phyloP scores from a whole-genome alignment of 139 green algal species.

The Closterium sp. region DNA sequence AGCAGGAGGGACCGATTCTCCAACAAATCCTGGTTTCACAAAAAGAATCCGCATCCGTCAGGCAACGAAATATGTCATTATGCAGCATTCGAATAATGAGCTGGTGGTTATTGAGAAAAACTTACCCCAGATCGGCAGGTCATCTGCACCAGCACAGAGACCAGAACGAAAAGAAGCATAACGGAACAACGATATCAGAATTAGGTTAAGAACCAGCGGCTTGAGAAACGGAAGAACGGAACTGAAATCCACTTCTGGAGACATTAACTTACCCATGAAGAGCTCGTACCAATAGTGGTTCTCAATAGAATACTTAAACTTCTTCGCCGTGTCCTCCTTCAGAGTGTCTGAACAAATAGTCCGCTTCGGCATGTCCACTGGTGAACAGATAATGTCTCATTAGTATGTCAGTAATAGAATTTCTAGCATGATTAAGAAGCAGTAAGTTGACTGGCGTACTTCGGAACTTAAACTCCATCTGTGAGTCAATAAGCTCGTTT shows the following conservation, averaged over 20 bases:
- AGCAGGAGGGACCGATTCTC: slow-evolving; percentile 50
- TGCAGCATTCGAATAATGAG: neutral
- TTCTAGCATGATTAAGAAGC: neutral
- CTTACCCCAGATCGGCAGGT: slow-evolving; percentile 89
- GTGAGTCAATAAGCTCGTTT: slow-evolving; percentile 92
- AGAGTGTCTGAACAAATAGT: slow-evolving; percentile 74
- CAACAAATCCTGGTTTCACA: slow-evolving; percentile 69
- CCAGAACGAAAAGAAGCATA: neutral
- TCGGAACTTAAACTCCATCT: slow-evolving; percentile 84
- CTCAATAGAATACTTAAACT: slow-evolving; percentile 77
- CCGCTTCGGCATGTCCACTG: slow-evolving; percentile 67
- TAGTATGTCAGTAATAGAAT: neutral
- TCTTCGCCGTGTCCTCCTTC: slow-evolving; percentile 56
- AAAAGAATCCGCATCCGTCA: neutral
- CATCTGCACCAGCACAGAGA: slow-evolving; percentile 60
- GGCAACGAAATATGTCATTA: neutral
- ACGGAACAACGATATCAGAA: neutral
- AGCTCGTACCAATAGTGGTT: slow-evolving; percentile 88
- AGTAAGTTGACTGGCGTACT: slow-evolving; percentile 21
- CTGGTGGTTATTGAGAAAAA: neutral
- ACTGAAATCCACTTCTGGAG: neutral
- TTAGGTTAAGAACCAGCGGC: neutral
- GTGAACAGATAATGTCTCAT: neutral
- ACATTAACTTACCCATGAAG: slow-evolving; percentile 66
- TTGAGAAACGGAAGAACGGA: neutral